Percentiles rank a stretch among this genome's conserved stretches.
Conservation (phyloP, 2,329 filamentous ascomycete species). For the Cladosporium oxysporum region DNA sequence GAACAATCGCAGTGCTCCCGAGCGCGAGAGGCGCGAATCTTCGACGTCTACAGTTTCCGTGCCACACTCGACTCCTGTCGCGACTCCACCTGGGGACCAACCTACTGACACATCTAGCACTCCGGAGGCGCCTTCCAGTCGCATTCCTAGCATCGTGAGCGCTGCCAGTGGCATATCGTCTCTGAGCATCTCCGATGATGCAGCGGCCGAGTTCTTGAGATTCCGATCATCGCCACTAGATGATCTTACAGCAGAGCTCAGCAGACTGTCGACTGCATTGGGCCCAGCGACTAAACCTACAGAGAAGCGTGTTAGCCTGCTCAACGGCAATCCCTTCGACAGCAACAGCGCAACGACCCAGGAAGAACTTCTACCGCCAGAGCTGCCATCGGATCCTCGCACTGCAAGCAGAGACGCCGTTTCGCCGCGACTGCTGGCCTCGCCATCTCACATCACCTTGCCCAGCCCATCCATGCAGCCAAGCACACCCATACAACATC, state of each 20-base stretch:
- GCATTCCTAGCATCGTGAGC: slow-evolving; percentile 24
- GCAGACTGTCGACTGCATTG: slow-evolving; percentile 25
- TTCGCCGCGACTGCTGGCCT: not conserved
- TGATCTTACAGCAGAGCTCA: slow-evolving; percentile 34
- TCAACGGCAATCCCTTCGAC: slow-evolving; percentile 14
- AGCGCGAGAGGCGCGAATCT: not conserved
- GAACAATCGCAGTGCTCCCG: slow-evolving; percentile 17
- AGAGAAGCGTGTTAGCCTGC: slow-evolving; percentile 1
- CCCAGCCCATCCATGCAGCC: not conserved
- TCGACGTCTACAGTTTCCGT: not conserved
- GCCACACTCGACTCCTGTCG: not conserved
- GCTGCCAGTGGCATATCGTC: slow-evolving; percentile 23
- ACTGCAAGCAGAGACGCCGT: not conserved
- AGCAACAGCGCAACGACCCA: not conserved
- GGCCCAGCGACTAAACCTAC: not conserved
- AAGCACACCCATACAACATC: not conserved
- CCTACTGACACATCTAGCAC: not conserved
- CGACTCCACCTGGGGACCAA: not conserved
- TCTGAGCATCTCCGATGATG: slow-evolving; percentile 13
- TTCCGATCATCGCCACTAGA: slow-evolving; percentile 36
- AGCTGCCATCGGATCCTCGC: not conserved
- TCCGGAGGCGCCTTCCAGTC: not conserved
- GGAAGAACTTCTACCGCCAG: not conserved
- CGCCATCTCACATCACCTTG: slow-evolving; percentile 13
- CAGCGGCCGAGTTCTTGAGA: slow-evolving; percentile 25